Percentiles rank a stretch among this genome's conserved stretches.
phyloP scores from a whole-genome alignment of 129 eudicot genomes.

The Heracleum sosnowskyi region DNA sequence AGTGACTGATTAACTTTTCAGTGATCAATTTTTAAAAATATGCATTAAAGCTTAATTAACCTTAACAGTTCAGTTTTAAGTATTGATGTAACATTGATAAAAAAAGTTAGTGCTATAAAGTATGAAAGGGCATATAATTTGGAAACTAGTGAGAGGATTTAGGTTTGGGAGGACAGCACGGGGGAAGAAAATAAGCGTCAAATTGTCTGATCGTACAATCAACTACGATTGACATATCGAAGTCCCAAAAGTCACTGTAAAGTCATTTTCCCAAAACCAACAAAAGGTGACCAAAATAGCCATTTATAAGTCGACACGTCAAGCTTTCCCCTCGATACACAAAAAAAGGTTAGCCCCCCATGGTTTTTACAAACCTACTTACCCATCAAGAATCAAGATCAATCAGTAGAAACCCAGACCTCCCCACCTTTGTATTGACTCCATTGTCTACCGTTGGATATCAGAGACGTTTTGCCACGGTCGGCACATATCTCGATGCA shows the following conservation, averaged over 20 bases:
- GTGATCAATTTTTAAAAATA: too few relatives aligned
- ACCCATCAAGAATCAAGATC: constrained; percentile 1
- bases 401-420: background rate
- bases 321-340: background rate
- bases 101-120: background rate
- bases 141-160: background rate
- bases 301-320: background rate
- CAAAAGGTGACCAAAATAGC: background rate
- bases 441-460: constrained; percentile 28
- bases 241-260: background rate
- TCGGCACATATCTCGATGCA: constrained; percentile 9
- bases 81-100: too few relatives aligned
- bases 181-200: background rate
- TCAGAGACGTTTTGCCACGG: background rate
- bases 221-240: background rate
- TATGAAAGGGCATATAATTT: background rate
- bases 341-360: background rate
- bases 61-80: too few relatives aligned
- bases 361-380: background rate
- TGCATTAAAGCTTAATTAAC: background rate
- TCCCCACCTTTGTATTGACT: constrained; percentile 11
- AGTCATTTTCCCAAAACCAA: background rate
- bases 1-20: too few relatives aligned
- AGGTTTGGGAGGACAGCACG: background rate
- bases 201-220: background rate